Conservation (phyloP, 2,329 filamentous ascomycete genomes). For the Aspergillus sp. region DNA sequence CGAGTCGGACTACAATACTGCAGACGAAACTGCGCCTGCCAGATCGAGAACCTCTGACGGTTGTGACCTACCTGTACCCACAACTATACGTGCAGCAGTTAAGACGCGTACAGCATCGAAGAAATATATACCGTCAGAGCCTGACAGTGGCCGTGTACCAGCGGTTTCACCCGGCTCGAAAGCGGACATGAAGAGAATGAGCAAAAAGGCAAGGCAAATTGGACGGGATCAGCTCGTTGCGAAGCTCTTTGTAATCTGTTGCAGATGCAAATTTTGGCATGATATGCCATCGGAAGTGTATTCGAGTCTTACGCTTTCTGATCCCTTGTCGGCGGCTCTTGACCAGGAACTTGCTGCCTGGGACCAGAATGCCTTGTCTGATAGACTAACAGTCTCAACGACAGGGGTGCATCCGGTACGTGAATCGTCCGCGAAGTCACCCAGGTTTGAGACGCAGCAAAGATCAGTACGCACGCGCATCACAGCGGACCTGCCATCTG, state of each 20-base stretch:
- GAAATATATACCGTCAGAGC: background rate
- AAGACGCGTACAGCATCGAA: background rate
- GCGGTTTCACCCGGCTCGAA: background rate
- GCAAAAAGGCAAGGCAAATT: conserved; percentile 14
- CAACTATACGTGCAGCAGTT: background rate
- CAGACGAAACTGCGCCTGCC: conserved; percentile 26
- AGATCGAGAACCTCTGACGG: background rate
- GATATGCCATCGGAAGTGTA: conserved; percentile 43
- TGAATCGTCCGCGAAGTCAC: background rate
- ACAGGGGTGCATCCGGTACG: background rate
- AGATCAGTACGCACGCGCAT: conserved; percentile 11
- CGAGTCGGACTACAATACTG: conserved; percentile 33
- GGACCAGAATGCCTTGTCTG: background rate
- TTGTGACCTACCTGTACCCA: background rate
- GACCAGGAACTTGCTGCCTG: background rate
- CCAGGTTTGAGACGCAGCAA: background rate
- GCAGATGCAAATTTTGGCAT: conserved; percentile 45
- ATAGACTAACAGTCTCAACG: background rate
- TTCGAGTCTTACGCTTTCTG: conserved; percentile 34
- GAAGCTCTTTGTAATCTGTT: conserved; percentile 46
- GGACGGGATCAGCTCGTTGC: conserved; percentile 26
- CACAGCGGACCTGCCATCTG: background rate
- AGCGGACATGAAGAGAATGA: conserved; percentile 10
- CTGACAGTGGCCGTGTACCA: background rate
- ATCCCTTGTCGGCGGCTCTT: conserved; percentile 8